Conservation (phyloP, 331 rosid genomes). For the Quercus tomentella region DNA sequence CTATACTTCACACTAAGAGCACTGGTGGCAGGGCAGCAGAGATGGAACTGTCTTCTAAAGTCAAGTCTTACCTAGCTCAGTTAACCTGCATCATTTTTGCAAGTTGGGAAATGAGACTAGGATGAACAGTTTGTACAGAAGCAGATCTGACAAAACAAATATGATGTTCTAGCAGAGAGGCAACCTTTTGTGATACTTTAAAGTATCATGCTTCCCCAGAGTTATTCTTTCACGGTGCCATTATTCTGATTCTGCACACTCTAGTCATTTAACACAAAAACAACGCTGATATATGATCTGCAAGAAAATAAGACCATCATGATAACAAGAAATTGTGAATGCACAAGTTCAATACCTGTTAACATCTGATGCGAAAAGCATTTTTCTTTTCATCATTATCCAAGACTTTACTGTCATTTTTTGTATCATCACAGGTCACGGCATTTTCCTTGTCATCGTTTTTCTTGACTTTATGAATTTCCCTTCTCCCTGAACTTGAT, state of each 20-base stretch:
- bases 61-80: conserved; percentile 6
- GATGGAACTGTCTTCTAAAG: background rate
- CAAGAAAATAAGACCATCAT: background rate
- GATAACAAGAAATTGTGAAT: background rate
- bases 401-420: background rate
- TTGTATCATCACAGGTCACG: too few relatives aligned
- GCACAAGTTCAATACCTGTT: too few relatives aligned
- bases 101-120: background rate
- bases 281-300: background rate
- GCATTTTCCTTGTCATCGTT: too few relatives aligned
- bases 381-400: conserved; percentile 62
- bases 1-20: conserved; percentile 59
- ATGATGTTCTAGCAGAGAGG: conserved; percentile 6
- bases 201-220: conserved; percentile 42
- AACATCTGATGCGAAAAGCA: conserved; percentile 10
- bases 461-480: too few relatives aligned
- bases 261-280: conserved; percentile 16
- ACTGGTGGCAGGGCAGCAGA: conserved; percentile 10
- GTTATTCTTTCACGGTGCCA: conserved; percentile 17
- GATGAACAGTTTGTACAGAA: background rate
- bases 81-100: conserved; percentile 29
- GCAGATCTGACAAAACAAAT: background rate
- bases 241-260: conserved; percentile 4
- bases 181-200: conserved; percentile 49
- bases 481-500: too few relatives aligned